phyloP scores from a whole-genome alignment of 2,329 filamentous ascomycete species.

The Cordyceps tenuipes region DNA sequence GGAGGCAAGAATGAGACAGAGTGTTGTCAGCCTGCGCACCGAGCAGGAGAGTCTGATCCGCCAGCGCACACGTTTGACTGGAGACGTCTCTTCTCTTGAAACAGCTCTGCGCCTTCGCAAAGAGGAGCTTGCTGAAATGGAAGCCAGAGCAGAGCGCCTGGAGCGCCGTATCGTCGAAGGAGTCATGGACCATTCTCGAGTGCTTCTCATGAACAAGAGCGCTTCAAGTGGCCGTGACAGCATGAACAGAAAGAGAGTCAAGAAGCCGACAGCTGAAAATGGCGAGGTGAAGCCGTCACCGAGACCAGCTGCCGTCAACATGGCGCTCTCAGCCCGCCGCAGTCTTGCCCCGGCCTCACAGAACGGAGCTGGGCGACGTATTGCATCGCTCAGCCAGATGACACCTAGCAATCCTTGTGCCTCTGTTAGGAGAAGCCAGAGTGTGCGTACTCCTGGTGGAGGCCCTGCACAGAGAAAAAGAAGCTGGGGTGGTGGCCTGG shows the following conservation, averaged over 20 bases:
- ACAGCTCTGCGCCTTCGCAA: conserved; percentile 81
- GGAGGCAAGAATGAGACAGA: conserved; percentile 44
- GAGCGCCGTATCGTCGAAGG: conserved; percentile 91
- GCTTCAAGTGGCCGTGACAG: conserved; percentile 41
- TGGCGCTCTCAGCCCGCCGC: conserved; percentile 46
- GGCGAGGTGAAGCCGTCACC: conserved; percentile 18
- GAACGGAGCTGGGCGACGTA: conserved; percentile 60
- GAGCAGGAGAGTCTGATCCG: conserved; percentile 69
- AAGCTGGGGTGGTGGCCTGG: conserved; percentile 54
- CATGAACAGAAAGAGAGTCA: conserved; percentile 51
- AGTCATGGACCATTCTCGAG: conserved; percentile 90
- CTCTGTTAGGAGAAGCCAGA: conserved; percentile 68
- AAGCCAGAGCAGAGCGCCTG: conserved; percentile 75
- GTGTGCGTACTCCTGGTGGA: conserved; percentile 54
- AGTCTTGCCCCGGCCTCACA: conserved; percentile 38
- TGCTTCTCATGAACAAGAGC: conserved; percentile 70
- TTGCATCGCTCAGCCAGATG: conserved; percentile 86
- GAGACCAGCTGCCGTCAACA: conserved; percentile 35
- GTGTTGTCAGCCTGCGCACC: conserved; percentile 48
- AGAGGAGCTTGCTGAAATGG: conserved; percentile 88
- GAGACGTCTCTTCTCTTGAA: conserved; percentile 84
- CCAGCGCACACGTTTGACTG: conserved; percentile 71
- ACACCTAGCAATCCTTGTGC: conserved; percentile 60
- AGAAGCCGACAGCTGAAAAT: conserved; percentile 28
- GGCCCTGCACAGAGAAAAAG: conserved; percentile 50